phyloP scores from a whole-genome alignment of 257 asterid genomes.

The Nicotiana attenuata region DNA sequence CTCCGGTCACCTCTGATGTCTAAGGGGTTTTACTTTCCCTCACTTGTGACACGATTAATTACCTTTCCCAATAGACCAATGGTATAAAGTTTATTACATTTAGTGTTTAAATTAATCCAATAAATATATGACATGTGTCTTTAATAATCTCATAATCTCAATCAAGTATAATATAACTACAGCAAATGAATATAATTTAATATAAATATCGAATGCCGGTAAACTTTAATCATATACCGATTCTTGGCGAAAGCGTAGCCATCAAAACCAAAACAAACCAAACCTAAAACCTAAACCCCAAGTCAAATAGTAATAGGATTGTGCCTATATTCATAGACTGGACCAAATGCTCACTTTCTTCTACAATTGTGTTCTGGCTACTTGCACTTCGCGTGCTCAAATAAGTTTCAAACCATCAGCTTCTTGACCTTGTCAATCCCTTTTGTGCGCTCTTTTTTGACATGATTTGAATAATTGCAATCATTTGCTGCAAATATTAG shows the following conservation, averaged over 20 bases:
- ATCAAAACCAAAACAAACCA: background rate
- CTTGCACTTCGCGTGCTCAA: background rate
- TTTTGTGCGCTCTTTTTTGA: background rate
- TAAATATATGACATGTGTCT: no score
- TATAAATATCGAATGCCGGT: no score
- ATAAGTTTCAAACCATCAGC: background rate
- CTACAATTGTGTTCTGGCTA: background rate
- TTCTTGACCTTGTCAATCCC: slow-evolving; percentile 1
- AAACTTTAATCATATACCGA: no score
- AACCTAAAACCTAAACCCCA: background rate
- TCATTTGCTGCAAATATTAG: no score
- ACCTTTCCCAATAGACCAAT: background rate
- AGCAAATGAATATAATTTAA: no score
- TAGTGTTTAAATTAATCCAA: no score
- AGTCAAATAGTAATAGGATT: background rate
- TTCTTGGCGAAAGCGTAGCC: background rate
- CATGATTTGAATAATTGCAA: background rate
- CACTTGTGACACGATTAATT: no score
- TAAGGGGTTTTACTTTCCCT: no score
- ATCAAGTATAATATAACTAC: no score
- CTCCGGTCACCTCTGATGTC: no score
- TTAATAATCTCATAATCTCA: no score
- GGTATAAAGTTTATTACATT: no score
- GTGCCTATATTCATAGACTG: background rate
- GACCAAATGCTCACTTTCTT: background rate